A percentile compares a stretch with the other conserved stretches of the same genome.
Evolutionary conservation across 768 basidiomycete genomes (phyloP).

Genomic region (Leccinum broughii): DNA sequence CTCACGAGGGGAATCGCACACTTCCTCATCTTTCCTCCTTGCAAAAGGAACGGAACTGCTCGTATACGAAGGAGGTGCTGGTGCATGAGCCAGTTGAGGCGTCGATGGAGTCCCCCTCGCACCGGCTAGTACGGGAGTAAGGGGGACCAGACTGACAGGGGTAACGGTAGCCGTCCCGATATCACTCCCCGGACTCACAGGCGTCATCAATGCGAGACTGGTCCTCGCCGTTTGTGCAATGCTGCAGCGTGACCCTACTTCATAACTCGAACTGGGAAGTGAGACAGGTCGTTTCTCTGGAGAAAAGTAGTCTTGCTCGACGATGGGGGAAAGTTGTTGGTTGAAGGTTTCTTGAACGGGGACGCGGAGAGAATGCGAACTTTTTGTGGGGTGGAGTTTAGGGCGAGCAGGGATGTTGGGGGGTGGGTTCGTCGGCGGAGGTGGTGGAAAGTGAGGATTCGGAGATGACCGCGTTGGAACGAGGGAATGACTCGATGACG

Average conservation of each 20-base stretch:
- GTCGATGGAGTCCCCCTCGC: slow-evolving; percentile 16
- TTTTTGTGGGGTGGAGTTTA: slow-evolving; percentile 36
- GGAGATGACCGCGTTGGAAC: slow-evolving; percentile 26
- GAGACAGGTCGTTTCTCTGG: slow-evolving; percentile 43
- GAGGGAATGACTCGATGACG: slow-evolving; percentile 17
- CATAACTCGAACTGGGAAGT: slow-evolving; percentile 30
- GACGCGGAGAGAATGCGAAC: slow-evolving; percentile 45
- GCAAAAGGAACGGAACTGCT: slow-evolving; percentile 26
- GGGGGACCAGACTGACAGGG: slow-evolving; percentile 31
- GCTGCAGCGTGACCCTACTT: slow-evolving; percentile 28
- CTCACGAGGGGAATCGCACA: slow-evolving; percentile 43
- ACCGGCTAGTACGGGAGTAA: slow-evolving; percentile 24
- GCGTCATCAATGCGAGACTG: slow-evolving; percentile 31
- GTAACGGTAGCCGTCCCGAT: slow-evolving; percentile 27
- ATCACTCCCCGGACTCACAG: slow-evolving; percentile 25
- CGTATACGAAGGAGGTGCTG: slow-evolving; percentile 22
- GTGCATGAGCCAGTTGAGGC: slow-evolving; percentile 16
- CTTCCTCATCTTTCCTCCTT: slow-evolving; percentile 31
- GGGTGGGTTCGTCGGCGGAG: slow-evolving; percentile 32
- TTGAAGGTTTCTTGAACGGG: slow-evolving; percentile 33
- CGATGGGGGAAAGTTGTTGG: slow-evolving; percentile 61
- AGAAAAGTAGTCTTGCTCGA: slow-evolving; percentile 63
- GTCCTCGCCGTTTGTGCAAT: slow-evolving; percentile 36
- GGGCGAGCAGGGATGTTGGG: slow-evolving; percentile 31
- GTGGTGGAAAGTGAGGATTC: slow-evolving; percentile 36